A percentile compares a stretch with the other conserved stretches of the same genome.
phyloP scores from a whole-genome alignment of 2,329 filamentous ascomycete species.

The Diaporthe sp. region DNA sequence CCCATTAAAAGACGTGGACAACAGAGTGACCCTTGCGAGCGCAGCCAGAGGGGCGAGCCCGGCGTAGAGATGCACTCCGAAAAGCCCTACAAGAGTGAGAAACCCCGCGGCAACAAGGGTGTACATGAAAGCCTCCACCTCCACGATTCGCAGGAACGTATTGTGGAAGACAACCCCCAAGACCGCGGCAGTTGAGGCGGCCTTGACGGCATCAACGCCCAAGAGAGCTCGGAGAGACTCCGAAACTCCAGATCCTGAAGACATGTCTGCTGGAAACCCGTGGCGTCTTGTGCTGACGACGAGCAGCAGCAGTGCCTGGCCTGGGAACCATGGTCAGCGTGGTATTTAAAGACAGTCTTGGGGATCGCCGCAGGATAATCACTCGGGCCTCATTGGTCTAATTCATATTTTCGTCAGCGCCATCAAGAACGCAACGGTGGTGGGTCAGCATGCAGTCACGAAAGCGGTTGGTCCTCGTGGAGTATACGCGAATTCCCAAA shows the following conservation, averaged over 20 bases:
- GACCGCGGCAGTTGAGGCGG: neutral
- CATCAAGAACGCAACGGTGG: neutral
- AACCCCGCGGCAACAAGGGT: neutral
- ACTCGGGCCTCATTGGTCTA: neutral
- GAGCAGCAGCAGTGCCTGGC: neutral
- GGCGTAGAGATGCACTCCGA: neutral
- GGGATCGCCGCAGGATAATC: neutral
- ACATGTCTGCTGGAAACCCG: neutral
- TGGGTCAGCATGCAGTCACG: neutral
- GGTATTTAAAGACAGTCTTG: neutral
- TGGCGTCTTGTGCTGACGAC: neutral
- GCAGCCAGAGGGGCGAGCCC: neutral
- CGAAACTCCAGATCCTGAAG: neutral
- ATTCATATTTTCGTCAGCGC: neutral
- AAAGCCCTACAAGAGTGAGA: neutral
- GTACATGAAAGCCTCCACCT: constrained; percentile 31
- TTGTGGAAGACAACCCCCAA: constrained; percentile 26
- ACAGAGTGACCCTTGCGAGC: neutral
- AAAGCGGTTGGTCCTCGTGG: neutral
- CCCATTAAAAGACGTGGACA: constrained; percentile 36
- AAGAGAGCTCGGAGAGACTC: constrained; percentile 1
- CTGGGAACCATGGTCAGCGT: neutral
- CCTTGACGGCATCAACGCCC: neutral
- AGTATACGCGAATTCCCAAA: neutral
- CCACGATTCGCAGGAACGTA: constrained; percentile 17